phyloP scores from a whole-genome alignment of 495 filamentous ascomycete species.

The Daldinia caldariorum region DNA sequence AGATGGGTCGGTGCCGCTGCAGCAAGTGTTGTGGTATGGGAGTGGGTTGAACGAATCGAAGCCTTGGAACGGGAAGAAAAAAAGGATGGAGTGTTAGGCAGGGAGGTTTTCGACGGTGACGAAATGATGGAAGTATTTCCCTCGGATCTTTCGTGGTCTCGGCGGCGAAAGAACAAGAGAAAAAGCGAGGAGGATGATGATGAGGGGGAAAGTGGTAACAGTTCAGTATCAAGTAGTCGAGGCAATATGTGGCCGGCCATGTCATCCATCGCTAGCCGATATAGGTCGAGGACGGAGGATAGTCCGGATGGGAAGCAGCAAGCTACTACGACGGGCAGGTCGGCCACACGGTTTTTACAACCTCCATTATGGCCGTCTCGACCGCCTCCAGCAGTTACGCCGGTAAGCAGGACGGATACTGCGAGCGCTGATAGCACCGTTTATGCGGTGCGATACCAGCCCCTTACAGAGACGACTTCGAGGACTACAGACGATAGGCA shows the following conservation, averaged over 20 bases:
- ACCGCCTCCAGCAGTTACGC: conserved; percentile 72
- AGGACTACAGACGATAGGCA: conserved; percentile 56
- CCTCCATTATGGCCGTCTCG: conserved; percentile 66
- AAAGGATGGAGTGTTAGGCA: conserved; percentile 92
- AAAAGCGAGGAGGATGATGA: conserved; percentile 45
- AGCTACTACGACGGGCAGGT: conserved; percentile 44
- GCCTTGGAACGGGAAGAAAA: conserved; percentile 94
- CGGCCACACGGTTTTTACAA: conserved; percentile 46
- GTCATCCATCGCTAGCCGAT: conserved; percentile 54
- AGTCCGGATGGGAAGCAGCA: conserved; percentile 41
- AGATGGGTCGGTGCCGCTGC: conserved; percentile 97
- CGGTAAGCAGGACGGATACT: conserved; percentile 80
- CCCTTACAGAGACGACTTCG: conserved; percentile 72
- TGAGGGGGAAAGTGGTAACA: conserved; percentile 35
- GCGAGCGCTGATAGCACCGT: conserved; percentile 77
- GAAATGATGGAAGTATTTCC: conserved; percentile 88
- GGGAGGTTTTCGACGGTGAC: conserved; percentile 96
- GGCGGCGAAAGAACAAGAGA: conserved; percentile 48
- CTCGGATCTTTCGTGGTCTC: conserved; percentile 50
- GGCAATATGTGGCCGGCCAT: conserved; percentile 60
- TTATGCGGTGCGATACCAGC: conserved; percentile 84
- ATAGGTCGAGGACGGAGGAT: conserved; percentile 48
- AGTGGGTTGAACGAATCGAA: conserved; percentile 99
- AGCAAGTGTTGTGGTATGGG: conserved; percentile 97
- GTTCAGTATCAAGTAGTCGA: conserved; percentile 41